Conservation (phyloP, 2,329 filamentous ascomycete genomes). For the Ophiostoma montium region DNA sequence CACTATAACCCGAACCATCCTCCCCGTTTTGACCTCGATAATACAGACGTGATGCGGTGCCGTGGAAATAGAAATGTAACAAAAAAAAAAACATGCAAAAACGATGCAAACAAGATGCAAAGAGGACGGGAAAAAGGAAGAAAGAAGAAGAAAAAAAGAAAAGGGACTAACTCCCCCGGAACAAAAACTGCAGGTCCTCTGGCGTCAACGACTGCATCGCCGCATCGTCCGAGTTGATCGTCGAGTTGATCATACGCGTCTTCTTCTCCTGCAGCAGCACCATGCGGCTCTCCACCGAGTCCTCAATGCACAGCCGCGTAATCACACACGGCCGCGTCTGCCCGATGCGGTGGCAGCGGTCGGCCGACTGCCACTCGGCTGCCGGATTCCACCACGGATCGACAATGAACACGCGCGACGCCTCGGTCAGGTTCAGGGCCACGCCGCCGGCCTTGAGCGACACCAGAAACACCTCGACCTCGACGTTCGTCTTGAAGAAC, state of each 20-base stretch:
- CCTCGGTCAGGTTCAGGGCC: slow-evolving; percentile 87
- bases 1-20: too few species aligned
- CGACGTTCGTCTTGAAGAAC: slow-evolving; percentile 88
- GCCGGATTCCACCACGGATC: slow-evolving; percentile 99
- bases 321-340: slow-evolving; percentile 90
- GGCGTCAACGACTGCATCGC: slow-evolving; percentile 84
- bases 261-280: slow-evolving; percentile 97
- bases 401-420: slow-evolving; percentile 86
- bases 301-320: slow-evolving; percentile 88
- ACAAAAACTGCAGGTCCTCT: slow-evolving; percentile 92
- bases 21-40: too few species aligned
- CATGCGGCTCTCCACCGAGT: slow-evolving; percentile 92
- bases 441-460: slow-evolving; percentile 94
- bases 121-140: neutral
- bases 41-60: too few species aligned
- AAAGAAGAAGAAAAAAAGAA: neutral
- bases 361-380: slow-evolving; percentile 97
- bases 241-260: slow-evolving; percentile 93
- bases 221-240: slow-evolving; percentile 82
- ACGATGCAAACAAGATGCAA: neutral
- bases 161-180: slow-evolving; percentile 47
- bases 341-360: slow-evolving; percentile 87
- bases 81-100: neutral
- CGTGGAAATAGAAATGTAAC: too few species aligned
- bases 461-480: slow-evolving; percentile 92